A percentile compares a stretch with the other conserved stretches of the same genome.
Evolutionary conservation across 2,329 filamentous ascomycete genomes (phyloP).

Genomic region (Penicillium sp.): DNA sequence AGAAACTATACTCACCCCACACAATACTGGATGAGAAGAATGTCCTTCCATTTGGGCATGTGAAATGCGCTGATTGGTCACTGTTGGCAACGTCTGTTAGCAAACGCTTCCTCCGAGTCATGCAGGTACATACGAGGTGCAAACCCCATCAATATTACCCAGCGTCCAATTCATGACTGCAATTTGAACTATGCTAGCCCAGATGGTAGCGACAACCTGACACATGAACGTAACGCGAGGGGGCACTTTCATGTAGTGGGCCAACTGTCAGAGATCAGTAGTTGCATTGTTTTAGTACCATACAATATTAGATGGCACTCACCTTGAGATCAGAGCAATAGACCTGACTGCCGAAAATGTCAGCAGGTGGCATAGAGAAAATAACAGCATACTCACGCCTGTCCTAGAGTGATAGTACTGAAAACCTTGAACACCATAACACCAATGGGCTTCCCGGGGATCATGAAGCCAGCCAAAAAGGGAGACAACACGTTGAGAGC

Average conservation of each 20-base stretch:
- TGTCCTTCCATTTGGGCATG: constrained; percentile 55
- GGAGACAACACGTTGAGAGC: constrained; percentile 28
- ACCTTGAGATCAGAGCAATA: constrained; percentile 22
- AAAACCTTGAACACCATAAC: constrained; percentile 31
- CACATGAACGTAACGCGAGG: constrained; percentile 51
- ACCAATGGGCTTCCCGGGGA: constrained; percentile 27
- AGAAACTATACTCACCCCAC: constrained; percentile 55
- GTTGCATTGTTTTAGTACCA: neutral
- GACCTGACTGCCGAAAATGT: constrained; percentile 9
- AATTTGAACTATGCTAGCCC: constrained; percentile 48
- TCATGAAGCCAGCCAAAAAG: constrained; percentile 27
- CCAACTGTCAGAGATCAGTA: constrained; percentile 15
- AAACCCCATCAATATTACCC: constrained; percentile 45
- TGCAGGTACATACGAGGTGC: constrained; percentile 30
- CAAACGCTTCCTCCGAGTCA: constrained; percentile 5
- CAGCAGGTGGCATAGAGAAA: neutral
- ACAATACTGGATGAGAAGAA: constrained; percentile 68
- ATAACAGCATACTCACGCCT: constrained; percentile 18
- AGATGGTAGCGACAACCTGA: constrained; percentile 51
- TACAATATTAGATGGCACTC: neutral
- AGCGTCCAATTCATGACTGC: constrained; percentile 50
- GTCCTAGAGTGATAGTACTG: constrained; percentile 27
- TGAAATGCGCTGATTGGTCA: constrained; percentile 55
- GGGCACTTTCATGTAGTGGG: constrained; percentile 36
- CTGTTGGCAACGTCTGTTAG: constrained; percentile 4